Conservation (phyloP, 306 rosid species). For the Medicago arabica region DNA sequence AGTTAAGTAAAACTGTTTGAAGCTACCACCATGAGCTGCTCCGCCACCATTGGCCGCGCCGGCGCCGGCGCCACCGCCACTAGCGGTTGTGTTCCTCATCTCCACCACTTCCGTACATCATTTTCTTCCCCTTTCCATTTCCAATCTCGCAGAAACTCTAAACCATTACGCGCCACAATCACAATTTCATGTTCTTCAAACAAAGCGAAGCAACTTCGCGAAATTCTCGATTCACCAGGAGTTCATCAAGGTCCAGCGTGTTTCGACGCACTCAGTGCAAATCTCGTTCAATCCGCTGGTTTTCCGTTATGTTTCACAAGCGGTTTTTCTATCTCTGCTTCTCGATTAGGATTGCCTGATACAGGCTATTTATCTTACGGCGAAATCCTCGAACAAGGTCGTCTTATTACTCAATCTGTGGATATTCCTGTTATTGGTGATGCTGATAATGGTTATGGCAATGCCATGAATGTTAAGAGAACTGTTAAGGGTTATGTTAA, state of each 20-base stretch:
- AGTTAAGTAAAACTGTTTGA: neutral
- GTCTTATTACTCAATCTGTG: slow-evolving; percentile 69
- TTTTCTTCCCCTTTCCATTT: neutral
- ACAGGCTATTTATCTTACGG: slow-evolving; percentile 83
- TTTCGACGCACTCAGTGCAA: slow-evolving; percentile 93
- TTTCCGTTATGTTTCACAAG: slow-evolving; percentile 81
- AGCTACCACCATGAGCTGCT: neutral
- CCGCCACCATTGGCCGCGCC: neutral
- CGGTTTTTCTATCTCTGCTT: slow-evolving; percentile 77
- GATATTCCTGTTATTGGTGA: slow-evolving; percentile 84
- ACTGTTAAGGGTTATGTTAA: slow-evolving; percentile 73
- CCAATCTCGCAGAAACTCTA: neutral
- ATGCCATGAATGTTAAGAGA: slow-evolving; percentile 87
- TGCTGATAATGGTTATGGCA: slow-evolving; percentile 89
- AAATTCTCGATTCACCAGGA: slow-evolving; percentile 74
- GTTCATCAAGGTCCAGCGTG: slow-evolving; percentile 91
- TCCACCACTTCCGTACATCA: neutral
- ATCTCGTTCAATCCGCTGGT: slow-evolving; percentile 76
- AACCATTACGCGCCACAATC: neutral
- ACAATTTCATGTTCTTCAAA: slow-evolving; percentile 1
- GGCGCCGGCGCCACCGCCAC: neutral
- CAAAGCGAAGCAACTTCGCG: slow-evolving; percentile 60
- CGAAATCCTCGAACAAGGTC: slow-evolving; percentile 89
- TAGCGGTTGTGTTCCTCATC: neutral
- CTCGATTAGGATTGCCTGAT: slow-evolving; percentile 82